Conservation (phyloP, 306 rosid genomes). For the Sicyos edulis region DNA sequence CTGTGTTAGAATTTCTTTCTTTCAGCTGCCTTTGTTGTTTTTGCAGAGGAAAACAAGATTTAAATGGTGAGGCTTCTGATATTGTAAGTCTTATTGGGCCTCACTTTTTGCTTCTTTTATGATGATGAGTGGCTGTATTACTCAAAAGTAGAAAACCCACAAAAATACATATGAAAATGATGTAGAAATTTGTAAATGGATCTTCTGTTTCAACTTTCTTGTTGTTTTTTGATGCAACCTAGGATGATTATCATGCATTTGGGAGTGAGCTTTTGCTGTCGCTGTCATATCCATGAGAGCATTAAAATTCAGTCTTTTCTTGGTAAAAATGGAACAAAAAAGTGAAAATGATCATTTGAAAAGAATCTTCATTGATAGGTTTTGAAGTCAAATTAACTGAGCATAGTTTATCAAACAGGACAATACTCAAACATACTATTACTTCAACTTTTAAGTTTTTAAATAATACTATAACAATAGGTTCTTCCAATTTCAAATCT, state of each 20-base stretch:
- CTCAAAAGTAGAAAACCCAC: background rate
- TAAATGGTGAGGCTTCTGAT: background rate
- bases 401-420: background rate
- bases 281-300: background rate
- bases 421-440: background rate
- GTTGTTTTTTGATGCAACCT: background rate
- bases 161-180: background rate
- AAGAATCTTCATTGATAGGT: background rate
- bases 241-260: background rate
- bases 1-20: background rate
- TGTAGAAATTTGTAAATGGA: conserved; percentile 11
- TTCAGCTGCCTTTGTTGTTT: conserved; percentile 15
- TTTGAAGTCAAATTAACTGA: background rate
- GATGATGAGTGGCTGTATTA: conserved; percentile 14
- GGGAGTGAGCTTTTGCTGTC: background rate
- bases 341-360: background rate
- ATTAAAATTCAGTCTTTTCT: background rate
- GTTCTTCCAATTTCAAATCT: no score
- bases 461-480: no score
- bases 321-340: background rate
- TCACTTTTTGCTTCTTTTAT: conserved; percentile 4
- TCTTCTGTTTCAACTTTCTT: background rate
- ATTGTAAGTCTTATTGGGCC: background rate
- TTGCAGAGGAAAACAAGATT: background rate
- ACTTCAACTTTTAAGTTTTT: no score